These are phyloP conservation scores for Silene noctiflora DNA, from an alignment of 179 eudicot species.

Conservation along the genomic window DNA sequence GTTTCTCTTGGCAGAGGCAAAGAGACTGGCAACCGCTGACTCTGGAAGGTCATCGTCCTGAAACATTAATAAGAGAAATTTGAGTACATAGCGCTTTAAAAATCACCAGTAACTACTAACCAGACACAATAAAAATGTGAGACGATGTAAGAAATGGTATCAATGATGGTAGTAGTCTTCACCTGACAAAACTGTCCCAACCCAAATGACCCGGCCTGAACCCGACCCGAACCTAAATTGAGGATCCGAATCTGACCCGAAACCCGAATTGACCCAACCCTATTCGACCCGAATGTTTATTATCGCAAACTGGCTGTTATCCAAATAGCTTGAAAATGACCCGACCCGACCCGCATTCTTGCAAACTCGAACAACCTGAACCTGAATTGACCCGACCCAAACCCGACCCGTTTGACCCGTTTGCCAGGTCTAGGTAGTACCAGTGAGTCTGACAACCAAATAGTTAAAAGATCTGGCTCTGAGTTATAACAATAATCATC, in stretches of 20 bases:
- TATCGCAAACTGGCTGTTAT: too few species aligned
- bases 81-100: background rate
- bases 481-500: background rate
- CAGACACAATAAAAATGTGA: background rate
- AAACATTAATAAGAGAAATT: background rate
- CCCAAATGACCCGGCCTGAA: too few species aligned
- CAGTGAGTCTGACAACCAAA: background rate
- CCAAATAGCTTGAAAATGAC: too few species aligned
- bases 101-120: background rate
- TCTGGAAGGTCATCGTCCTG: conserved; percentile 86
- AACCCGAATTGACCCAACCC: too few species aligned
- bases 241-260: too few species aligned
- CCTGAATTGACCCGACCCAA: too few species aligned
- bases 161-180: background rate
- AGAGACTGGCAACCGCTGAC: conserved; percentile 80
- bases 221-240: too few species aligned
- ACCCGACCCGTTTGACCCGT: too few species aligned
- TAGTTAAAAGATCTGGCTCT: background rate
- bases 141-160: background rate
- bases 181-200: too few species aligned
- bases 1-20: conserved; percentile 65
- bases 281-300: too few species aligned
- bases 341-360: too few species aligned
- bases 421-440: background rate
- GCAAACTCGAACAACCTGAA: too few species aligned